phyloP scores from a whole-genome alignment of 1,139 yeast genomes.

The Neolecta irregularis region DNA sequence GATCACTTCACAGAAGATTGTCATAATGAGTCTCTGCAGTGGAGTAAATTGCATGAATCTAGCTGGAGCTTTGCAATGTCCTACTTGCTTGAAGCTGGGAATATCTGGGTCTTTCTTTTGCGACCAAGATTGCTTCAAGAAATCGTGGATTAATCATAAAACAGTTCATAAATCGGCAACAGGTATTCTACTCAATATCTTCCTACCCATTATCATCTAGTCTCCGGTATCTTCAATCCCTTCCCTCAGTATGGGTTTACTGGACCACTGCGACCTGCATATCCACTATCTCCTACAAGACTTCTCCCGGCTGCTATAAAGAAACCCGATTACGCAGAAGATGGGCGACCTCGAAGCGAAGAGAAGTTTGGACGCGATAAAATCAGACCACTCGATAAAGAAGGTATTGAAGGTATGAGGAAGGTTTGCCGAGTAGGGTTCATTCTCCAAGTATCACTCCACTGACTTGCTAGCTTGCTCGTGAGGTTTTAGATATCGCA shows the following conservation, averaged over 20 bases:
- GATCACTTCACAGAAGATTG: too few relatives aligned
- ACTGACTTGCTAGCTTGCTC: constrained; percentile 31
- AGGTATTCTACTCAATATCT: constrained; percentile 1
- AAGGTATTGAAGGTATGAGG: constrained; percentile 58
- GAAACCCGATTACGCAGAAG: constrained; percentile 69
- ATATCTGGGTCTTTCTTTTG: constrained; percentile 48
- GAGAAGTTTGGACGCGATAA: constrained; percentile 54
- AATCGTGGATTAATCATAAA: constrained; percentile 45
- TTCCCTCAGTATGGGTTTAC: constrained; percentile 62
- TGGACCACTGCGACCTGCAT: constrained; percentile 61
- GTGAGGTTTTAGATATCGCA: constrained; percentile 77
- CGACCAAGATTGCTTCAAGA: constrained; percentile 67
- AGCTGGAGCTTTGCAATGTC: constrained; percentile 69
- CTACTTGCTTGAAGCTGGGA: constrained; percentile 69
- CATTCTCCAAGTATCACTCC: too few relatives aligned
- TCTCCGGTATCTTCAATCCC: constrained; percentile 53
- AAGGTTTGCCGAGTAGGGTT: constrained; percentile 38
- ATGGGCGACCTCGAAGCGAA: constrained; percentile 71
- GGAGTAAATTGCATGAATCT: constrained; percentile 58
- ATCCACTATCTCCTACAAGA: constrained; percentile 66
- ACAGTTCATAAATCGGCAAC: constrained; percentile 29
- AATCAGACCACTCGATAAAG: constrained; percentile 42
- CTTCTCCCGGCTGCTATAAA: constrained; percentile 54
- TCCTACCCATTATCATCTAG: constrained; percentile 13
- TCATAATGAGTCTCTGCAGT: constrained; percentile 3